Percentiles rank a stretch among this genome's conserved stretches.
phyloP scores from a whole-genome alignment of 768 basidiomycete species.

The Glaciozyma antarctica region DNA sequence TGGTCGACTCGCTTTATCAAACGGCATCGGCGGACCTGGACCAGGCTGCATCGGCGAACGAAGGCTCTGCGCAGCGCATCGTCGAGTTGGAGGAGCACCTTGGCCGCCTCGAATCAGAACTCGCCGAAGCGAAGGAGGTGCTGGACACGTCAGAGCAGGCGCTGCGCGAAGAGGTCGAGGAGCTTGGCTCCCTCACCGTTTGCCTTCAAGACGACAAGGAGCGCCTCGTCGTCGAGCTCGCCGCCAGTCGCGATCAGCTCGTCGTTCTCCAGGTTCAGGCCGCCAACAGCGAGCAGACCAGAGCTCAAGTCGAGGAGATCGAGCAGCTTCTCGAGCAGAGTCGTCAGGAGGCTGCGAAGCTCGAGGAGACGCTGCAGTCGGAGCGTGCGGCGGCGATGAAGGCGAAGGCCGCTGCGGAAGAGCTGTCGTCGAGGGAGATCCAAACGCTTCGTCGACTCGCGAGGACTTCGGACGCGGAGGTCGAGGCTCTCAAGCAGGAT shows the following conservation, averaged over 20 bases:
- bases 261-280: neutral
- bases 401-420: neutral
- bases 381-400: neutral
- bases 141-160: neutral
- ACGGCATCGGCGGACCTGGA: conserved; percentile 2
- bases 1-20: neutral
- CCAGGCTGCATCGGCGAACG: neutral
- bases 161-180: neutral
- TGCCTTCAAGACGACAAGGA: neutral
- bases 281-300: too few relatives aligned
- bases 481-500: conserved; percentile 1
- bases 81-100: conserved; percentile 21
- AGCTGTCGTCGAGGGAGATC: conserved; percentile 17
- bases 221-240: neutral
- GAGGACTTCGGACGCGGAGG: conserved; percentile 15
- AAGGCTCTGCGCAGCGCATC: conserved; percentile 6
- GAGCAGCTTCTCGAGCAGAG: conserved; percentile 1
- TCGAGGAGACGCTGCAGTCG: neutral
- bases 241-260: too few relatives aligned
- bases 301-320: neutral
- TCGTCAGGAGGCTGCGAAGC: neutral
- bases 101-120: neutral
- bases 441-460: conserved; percentile 20
- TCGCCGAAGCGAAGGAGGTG: neutral
- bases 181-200: neutral